A percentile compares a stretch with the other conserved stretches of the same genome.
These are phyloP conservation scores for Plantago coronopus DNA, from an alignment of 305 asterid species.

Conservation along the genomic window DNA sequence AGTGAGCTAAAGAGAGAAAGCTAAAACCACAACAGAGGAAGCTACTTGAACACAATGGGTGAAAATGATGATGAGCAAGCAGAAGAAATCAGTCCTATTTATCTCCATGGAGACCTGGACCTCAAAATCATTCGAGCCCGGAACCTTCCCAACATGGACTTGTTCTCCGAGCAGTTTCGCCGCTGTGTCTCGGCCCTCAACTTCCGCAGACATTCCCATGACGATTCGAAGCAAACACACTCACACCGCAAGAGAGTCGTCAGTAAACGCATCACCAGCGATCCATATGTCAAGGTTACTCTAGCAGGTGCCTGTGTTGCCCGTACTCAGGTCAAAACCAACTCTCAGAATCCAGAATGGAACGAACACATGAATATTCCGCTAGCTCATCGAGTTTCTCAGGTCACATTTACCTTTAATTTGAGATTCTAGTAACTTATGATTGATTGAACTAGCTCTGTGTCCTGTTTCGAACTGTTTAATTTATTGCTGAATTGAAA, in stretches of 20 bases:
- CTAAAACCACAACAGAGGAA: too few relatives aligned
- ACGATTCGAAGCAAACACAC: conserved; percentile 13
- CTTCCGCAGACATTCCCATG: conserved; percentile 38
- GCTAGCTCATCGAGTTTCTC: conserved; percentile 74
- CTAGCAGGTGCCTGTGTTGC: conserved; percentile 81
- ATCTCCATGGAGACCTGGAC: conserved; percentile 85
- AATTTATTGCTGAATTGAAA: too few relatives aligned
- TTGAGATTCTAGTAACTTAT: neutral
- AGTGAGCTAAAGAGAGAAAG: too few relatives aligned
- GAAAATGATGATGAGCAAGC: conserved; percentile 14
- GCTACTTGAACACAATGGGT: neutral
- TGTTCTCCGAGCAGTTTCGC: conserved; percentile 63
- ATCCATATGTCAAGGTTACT: conserved; percentile 83
- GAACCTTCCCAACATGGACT: conserved; percentile 82
- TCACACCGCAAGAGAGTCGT: conserved; percentile 27
- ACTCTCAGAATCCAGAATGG: conserved; percentile 86
- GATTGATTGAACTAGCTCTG: neutral
- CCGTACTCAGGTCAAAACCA: conserved; percentile 74
- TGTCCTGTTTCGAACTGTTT: neutral
- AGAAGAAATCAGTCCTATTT: conserved; percentile 10
- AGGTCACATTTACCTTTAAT: conserved; percentile 24
- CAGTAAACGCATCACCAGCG: conserved; percentile 61
- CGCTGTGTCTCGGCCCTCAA: conserved; percentile 52
- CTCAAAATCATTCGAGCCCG: conserved; percentile 76
- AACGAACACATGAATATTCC: conserved; percentile 72